Base-by-base conservation (phyloP, 495 filamentous ascomycete species). In the Bacidia rubella region DNA sequence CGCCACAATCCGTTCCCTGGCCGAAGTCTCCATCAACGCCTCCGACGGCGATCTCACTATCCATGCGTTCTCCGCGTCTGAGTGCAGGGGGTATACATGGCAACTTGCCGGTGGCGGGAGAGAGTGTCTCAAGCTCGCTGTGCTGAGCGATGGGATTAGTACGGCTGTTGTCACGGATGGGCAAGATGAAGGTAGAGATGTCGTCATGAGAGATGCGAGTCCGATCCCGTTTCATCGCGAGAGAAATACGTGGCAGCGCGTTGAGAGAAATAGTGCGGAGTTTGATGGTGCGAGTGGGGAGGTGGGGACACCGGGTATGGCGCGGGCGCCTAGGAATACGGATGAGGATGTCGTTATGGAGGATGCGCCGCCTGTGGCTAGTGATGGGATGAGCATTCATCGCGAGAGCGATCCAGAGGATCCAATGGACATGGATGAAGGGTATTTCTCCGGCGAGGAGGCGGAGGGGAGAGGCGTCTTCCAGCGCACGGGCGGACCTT, bases 1-100 rank as follows among this genome's bases (percentile, higher is more conserved):
- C 21, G 49, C 38, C 11, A 15, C 5, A 1, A 26, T 54, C 4
- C 42, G 25, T 11, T 43, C 39, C 2, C 47, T 57, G 0, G 51
- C 47, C 19, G 57, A 57, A 11, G 2, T 60, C 11, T 49, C 57
- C 7, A 39, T 60, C 15, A 50, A 60, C 24, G 21, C 54, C 2
- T 40, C 46, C 3, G 41, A 43, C 23, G 57, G 54, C 5, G 42
- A 50, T 20, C 45, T 60, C 21, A 54, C 48, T 1, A 26, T 60
- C 17, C 49, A 47, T 26, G 26, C 54, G 1, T 57, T 57, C 23
- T 20, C 51, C 1, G 5, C 41, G 5, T 29, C 29, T 3, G 1
- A 29, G 19, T 41, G 42, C 17, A 50, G 45, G 41, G 54, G 46
- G 5, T 47, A 48, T 7, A 50, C 42, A 5, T 60, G 42, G 51